Evolutionary conservation across 2,329 filamentous ascomycete genomes (phyloP).

Genomic region (Xylaria sp.): DNA sequence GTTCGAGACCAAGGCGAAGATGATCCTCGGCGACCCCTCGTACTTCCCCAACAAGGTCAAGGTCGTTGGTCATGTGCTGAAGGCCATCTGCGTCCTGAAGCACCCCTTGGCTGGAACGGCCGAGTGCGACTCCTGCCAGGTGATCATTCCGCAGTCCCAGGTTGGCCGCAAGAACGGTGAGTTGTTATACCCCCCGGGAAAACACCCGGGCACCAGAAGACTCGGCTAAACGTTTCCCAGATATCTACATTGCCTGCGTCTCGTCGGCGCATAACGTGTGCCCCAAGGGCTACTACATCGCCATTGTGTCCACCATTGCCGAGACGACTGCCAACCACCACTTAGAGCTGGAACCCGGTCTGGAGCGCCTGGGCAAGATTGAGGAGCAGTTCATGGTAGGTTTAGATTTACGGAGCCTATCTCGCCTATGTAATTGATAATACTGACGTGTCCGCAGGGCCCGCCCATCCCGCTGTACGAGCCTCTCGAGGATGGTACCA

Average conservation of each 20-base stretch:
- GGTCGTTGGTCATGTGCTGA: constrained; percentile 86
- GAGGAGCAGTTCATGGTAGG: constrained; percentile 95
- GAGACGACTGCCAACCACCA: constrained; percentile 93
- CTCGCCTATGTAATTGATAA: not conserved
- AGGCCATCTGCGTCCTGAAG: constrained; percentile 96
- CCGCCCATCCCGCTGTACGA: constrained; percentile 92
- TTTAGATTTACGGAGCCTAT: not conserved
- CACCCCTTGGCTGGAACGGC: constrained; percentile 91
- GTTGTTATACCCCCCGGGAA: constrained; percentile 35
- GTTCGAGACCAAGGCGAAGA: constrained; percentile 94
- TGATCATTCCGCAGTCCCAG: constrained; percentile 98
- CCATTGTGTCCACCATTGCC: constrained; percentile 96
- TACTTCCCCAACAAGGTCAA: constrained; percentile 93
- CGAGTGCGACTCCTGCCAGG: constrained; percentile 85
- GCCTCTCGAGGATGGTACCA: constrained; percentile 77
- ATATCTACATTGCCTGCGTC: constrained; percentile 92
- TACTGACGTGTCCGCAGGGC: constrained; percentile 48
- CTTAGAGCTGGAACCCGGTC: constrained; percentile 87
- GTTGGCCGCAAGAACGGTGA: constrained; percentile 93
- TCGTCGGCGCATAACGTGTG: constrained; percentile 97
- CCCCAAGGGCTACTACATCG: constrained; percentile 98
- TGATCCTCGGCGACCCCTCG: constrained; percentile 93
- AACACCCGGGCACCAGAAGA: not conserved
- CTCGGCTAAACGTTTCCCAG: constrained; percentile 23
- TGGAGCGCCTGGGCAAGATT: constrained; percentile 88